Evolutionary conservation across 2,329 filamentous ascomycete species (phyloP), one percentile per base, ranked within the genome.

Genomic region (Alternaria metachromatica): DNA sequence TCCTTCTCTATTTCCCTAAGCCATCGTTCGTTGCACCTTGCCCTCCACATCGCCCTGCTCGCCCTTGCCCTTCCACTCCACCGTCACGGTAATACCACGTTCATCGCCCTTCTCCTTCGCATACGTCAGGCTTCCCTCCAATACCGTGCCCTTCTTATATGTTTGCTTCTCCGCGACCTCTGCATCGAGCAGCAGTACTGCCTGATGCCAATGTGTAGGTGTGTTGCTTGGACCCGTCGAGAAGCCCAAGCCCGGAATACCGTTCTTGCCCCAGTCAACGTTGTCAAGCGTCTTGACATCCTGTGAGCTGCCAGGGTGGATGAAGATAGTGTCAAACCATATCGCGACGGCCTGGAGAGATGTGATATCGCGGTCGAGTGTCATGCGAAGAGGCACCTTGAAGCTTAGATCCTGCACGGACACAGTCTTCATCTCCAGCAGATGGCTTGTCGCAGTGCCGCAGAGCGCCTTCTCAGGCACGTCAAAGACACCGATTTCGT

Each of bases 281-380:
- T 89, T 88, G 55, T 88, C 87, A n/a, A 83, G 83, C 64, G 65
- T 62, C 43, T 70, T 69, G 33, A 74, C 65, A 20, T 76, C 72
- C 48, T 74, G 70, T 3, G 63, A 55, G 57, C 72, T 72, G 26
- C 68, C 66, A 0, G 87, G 86, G 10, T 89, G 88, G 68, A 91
- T 87, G 81, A 97, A 97, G 84, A 96, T 96, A 23, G 91, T 95
- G 78, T 98, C 95, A 77, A 97, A 97, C 93, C 94, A 97, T 70
- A 97, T 87, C 13, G 93, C 85, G 79, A 94, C 97, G 5, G 93
- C 95, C 76, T 97, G 93, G n/a, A 97, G 82, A 2, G 85, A 83
- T 63, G 92, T 88, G 59, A 90, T 83, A 64, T 91, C 87, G 48
- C 86, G 82, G 1, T 84, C 85, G 6, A 96, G 76, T 15, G 83